Evolutionary conservation across 176 grass and related monocot species (phyloP).

Genomic region (Zoysia pacifica): DNA sequence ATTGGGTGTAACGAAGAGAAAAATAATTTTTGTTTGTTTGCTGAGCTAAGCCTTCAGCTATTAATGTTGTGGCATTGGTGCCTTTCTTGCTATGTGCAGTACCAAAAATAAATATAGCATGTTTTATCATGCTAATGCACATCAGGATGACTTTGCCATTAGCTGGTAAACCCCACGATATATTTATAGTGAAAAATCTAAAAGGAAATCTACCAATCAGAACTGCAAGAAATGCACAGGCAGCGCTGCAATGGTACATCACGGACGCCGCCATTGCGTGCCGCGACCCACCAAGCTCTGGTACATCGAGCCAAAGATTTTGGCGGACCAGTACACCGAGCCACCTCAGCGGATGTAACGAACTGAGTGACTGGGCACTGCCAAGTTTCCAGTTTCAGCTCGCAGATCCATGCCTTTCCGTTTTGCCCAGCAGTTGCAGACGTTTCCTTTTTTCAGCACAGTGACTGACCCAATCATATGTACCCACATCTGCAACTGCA

Average conservation of each 20-base stretch:
- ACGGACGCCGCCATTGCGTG: constrained; percentile 2
- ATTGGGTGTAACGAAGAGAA: too few species aligned
- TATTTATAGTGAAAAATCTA: not conserved
- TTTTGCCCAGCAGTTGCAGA: constrained; percentile 41
- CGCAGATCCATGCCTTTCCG: constrained; percentile 44
- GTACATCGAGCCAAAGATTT: constrained; percentile 37
- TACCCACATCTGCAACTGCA: constrained; percentile 38
- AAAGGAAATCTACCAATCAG: constrained; percentile 3
- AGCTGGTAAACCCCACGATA: not conserved
- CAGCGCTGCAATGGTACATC: constrained; percentile 11
- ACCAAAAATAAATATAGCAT: not conserved
- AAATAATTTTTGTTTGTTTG: too few species aligned
- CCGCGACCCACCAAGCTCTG: constrained; percentile 31
- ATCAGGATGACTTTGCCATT: not conserved
- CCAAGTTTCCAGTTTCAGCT: constrained; percentile 45
- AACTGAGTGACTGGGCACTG: constrained; percentile 22
- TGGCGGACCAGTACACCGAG: constrained; percentile 34
- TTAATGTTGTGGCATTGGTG: not conserved
- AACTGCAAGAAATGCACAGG: constrained; percentile 4
- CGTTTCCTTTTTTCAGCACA: constrained; percentile 50
- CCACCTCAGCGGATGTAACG: constrained; percentile 33
- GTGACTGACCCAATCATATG: constrained; percentile 50
- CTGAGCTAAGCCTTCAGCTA: too few species aligned
- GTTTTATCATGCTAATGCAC: not conserved
- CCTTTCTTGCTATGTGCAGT: not conserved